Conservation (phyloP, 345 rosid genomes). For the Aquilaria malaccensis region DNA sequence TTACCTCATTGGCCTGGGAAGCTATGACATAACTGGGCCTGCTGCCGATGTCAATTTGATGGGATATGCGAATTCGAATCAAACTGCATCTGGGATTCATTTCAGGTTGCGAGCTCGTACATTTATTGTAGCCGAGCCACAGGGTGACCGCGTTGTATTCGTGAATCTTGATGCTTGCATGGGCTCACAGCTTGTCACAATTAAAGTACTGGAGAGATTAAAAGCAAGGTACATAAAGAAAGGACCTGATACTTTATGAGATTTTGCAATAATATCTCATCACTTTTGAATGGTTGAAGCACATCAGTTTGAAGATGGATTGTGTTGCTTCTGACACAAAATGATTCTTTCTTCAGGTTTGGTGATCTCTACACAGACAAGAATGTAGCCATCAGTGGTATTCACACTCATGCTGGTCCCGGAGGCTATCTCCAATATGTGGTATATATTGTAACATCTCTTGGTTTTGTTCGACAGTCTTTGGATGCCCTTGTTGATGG, state of each 20-base stretch:
- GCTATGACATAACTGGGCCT: constrained; percentile 79
- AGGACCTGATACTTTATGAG: not conserved
- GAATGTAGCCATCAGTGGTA: constrained; percentile 75
- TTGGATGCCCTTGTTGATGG: constrained; percentile 66
- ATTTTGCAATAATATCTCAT: no score
- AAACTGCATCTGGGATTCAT: constrained; percentile 60
- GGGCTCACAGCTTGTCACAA: constrained; percentile 64
- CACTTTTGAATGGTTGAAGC: not conserved
- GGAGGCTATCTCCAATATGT: constrained; percentile 78
- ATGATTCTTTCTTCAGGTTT: constrained; percentile 31
- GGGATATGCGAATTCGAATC: constrained; percentile 61
- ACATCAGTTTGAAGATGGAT: not conserved
- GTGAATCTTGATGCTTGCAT: constrained; percentile 81
- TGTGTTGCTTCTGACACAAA: constrained; percentile 8
- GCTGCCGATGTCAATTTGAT: constrained; percentile 84
- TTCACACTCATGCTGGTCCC: constrained; percentile 76
- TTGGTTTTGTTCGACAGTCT: constrained; percentile 71
- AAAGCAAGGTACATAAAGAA: constrained; percentile 44
- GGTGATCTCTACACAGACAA: constrained; percentile 54
- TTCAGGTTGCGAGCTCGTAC: constrained; percentile 62
- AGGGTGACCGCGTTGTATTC: constrained; percentile 36
- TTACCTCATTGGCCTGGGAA: constrained; percentile 62
- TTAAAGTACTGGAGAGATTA: constrained; percentile 61
- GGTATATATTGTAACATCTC: constrained; percentile 65
- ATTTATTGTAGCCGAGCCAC: constrained; percentile 56